Base-by-base conservation (phyloP, 2,329 filamentous ascomycete genomes). In the Colletotrichum endophyticum region DNA sequence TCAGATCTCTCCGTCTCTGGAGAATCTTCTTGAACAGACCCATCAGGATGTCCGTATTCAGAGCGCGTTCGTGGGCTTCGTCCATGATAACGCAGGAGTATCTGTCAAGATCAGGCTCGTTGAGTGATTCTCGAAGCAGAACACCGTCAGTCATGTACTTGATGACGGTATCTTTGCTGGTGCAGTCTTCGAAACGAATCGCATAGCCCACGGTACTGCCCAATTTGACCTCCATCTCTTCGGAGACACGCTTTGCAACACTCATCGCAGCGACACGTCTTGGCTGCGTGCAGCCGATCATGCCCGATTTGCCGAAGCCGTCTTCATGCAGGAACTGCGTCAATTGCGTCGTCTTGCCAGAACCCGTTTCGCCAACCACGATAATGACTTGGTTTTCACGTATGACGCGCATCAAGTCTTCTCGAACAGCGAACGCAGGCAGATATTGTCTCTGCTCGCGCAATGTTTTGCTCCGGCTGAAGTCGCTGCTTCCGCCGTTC, bases 101-200 rank as follows among this genome's bases (percentile, higher is more conserved):
- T 79, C 95, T 95, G 84, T 99, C 97, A 62, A 99, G 89, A 83
- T 99, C 96, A 8, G 94, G 92, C 84, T 99, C 96, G 76, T 96
- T 96, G 13, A 99, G 89, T 8, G 96, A 98, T 82, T 99, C 98
- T 86, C 97, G 92, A 36, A 99, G 90, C 61, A 99, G 88, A 27
- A 99, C 95, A 87, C 97, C 97, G 82, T 99, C 98, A 0, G 97
- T 99, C 96, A 99, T 98, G 85, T 99, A 99, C 86, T 99, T 99
- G 87, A 99, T 99, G 76, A 94, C 90, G 0, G 97, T 99, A 74
- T 99, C 94, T 80, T 96, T 95, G 87, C 95, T 98, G 2, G 97
- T 99, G 84, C 96, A 98, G 84, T 99, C 98, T 83, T 99, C 97
- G 81, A 99, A 99, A 70, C 97, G 96, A 83, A 99, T 99, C 1